Percentiles rank a stretch among this genome's conserved stretches.
These are phyloP conservation scores for Cyberlindnera lachancei DNA, from an alignment of 805 yeast species.

Conservation along the genomic window DNA sequence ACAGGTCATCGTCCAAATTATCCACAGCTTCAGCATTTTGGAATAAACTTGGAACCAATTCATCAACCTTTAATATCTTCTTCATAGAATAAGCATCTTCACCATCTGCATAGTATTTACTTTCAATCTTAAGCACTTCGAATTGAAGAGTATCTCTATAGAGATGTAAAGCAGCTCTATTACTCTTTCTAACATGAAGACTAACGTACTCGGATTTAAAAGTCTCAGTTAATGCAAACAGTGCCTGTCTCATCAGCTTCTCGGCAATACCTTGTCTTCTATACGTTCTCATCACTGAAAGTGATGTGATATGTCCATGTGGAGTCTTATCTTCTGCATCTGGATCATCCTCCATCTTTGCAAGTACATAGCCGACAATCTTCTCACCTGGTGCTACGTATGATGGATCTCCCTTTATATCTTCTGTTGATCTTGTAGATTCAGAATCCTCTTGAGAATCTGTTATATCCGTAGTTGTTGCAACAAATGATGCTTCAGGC, in stretches of 20 bases:
- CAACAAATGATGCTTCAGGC: conserved; percentile 98
- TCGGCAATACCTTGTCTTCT: conserved; percentile 94
- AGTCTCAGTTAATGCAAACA: conserved; percentile 73
- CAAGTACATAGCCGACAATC: conserved; percentile 91
- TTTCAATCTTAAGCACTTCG: conserved; percentile 75
- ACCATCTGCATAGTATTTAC: conserved; percentile 90
- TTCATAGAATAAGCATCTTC: conserved; percentile 98
- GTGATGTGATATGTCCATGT: conserved; percentile 90
- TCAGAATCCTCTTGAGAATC: conserved; percentile 18
- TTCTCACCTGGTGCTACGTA: conserved; percentile 65
- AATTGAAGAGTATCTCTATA: conserved; percentile 81
- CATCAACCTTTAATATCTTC: conserved; percentile 53
- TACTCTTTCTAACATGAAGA: conserved; percentile 88
- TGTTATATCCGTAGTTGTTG: conserved; percentile 44
- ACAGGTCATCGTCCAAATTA: conserved; percentile 43
- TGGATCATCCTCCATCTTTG: conserved; percentile 95
- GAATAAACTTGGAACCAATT: conserved; percentile 50
- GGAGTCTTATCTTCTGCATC: conserved; percentile 60
- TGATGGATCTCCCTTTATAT: conserved; percentile 50
- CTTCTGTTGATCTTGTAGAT: no score
- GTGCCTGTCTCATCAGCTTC: conserved; percentile 76
- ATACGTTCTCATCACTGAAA: conserved; percentile 92
- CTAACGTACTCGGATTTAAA: conserved; percentile 80
- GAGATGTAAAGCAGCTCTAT: conserved; percentile 88
- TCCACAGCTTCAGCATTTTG: conserved; percentile 45